A percentile compares a stretch with the other conserved stretches of the same genome.
Conservation (phyloP, 2,329 filamentous ascomycete genomes). For the Pezicula radicicola region DNA sequence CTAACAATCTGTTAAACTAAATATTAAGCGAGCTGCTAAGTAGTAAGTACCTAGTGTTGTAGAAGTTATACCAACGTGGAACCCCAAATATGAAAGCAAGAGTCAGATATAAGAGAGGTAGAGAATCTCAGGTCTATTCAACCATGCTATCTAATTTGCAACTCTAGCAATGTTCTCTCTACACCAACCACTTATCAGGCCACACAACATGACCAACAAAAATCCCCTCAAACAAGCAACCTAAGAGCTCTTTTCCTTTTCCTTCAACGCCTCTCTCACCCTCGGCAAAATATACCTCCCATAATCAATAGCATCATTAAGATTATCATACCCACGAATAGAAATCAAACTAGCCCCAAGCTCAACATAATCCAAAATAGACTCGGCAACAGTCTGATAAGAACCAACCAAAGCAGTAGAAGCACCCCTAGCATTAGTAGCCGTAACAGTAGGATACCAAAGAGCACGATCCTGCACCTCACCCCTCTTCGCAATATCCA, state of each 20-base stretch:
- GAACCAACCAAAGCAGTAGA: slow-evolving; percentile 57
- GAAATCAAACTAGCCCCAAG: slow-evolving; percentile 55
- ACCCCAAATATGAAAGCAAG: too few species aligned
- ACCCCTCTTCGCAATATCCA: slow-evolving; percentile 52
- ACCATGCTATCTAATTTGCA: too few species aligned
- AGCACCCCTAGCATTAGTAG: slow-evolving; percentile 56
- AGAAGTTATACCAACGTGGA: too few species aligned
- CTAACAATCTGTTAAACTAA: too few species aligned
- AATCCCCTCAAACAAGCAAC: too few species aligned
- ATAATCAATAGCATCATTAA: slow-evolving; percentile 58
- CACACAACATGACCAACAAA: too few species aligned
- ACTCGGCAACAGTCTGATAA: slow-evolving; percentile 48
- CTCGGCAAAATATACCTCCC: slow-evolving; percentile 51
- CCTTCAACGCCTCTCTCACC: slow-evolving; percentile 37
- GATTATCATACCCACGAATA: slow-evolving; percentile 59
- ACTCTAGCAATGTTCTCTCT: too few species aligned
- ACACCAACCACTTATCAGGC: too few species aligned
- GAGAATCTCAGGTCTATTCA: too few species aligned
- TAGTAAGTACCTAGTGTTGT: too few species aligned
- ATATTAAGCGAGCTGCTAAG: background rate
- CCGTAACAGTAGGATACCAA: slow-evolving; percentile 63
- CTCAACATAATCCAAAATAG: slow-evolving; percentile 54
- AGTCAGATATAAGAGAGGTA: too few species aligned
- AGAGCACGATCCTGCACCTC: slow-evolving; percentile 59
- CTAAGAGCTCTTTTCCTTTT: background rate